Conservation (phyloP, 345 rosid genomes). For the Odontarrhena argentea region DNA sequence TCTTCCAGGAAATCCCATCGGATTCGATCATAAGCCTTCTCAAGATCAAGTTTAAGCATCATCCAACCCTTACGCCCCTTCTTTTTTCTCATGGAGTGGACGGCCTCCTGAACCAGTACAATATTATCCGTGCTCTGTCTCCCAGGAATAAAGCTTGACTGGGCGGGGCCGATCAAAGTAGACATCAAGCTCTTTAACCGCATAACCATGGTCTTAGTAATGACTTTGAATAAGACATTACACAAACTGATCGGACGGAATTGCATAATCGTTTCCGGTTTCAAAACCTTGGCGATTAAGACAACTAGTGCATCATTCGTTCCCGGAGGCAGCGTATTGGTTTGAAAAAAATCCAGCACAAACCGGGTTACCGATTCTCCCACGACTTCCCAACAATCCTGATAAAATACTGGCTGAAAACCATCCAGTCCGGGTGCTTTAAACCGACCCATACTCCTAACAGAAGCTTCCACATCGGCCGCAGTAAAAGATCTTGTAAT, state of each 20-base stretch:
- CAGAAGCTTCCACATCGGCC: background rate
- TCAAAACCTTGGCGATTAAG: background rate
- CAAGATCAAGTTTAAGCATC: no score
- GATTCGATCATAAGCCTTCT: background rate
- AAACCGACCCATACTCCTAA: background rate
- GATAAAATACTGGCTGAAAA: background rate
- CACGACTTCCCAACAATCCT: background rate
- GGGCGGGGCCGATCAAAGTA: no score
- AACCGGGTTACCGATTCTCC: background rate
- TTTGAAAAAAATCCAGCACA: background rate
- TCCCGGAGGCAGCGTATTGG: background rate
- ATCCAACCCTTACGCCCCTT: no score
- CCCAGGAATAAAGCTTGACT: no score
- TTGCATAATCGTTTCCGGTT: background rate
- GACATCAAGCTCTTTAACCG: no score
- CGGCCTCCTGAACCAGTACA: no score
- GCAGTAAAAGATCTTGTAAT: no score
- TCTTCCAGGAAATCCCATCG: background rate
- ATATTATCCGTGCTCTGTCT: no score
- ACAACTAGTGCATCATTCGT: background rate
- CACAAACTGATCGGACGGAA: background rate
- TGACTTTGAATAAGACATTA: no score
- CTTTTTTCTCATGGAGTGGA: no score
- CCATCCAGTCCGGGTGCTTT: background rate
- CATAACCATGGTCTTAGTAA: no score